Base-by-base conservation (phyloP, 352 stramenopile species). In the Pythium utonaiense region DNA sequence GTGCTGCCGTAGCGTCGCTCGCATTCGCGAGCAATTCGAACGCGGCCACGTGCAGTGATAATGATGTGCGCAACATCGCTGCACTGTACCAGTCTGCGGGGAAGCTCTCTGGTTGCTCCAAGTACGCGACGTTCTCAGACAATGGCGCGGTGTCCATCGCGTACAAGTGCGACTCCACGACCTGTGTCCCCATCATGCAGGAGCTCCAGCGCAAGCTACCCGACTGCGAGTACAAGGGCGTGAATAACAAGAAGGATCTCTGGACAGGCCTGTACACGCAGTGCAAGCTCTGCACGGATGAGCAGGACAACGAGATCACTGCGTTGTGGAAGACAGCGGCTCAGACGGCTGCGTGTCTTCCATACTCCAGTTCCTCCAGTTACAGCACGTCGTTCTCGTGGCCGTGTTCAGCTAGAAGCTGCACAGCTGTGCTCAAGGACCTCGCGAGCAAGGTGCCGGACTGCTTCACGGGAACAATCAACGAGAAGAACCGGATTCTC, bases 331-430 rank as follows among this genome's bases (percentile, higher is more conserved):
- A 66, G 44, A 3, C 7, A 6, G 59, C 42, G 2, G 51, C 59
- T 8, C 22, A 42, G 41, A 56, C 30, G 5, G 42, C 51, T 17
- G 31, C 51, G 31, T 66, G 59, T n/a, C n/a, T 42, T 0, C 25
- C 16, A 31, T 60, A 66, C 52, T 30, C 50, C 14, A 34, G 22
- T 2, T 47, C 30, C 7, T 53, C 45, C 27, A 36, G 45, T n/a
- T 36, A 25, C 31, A 45, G 41, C n/a, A 56, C 42, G 19, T 65
- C 16, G 38, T 66, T 66, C 34, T 53, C 42, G 5, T 66, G 59
- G 59, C 59, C 59, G 2, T 66, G 59, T 34, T 60, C 59, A 19
- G 59, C 59, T 1, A 57, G 41, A 3, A 40, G 59, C 42, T 66
- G 52, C 41, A 66, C 59, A 3, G 59, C 59, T 0, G 27, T 40